A percentile compares a stretch with the other conserved stretches of the same genome.
Conservation (phyloP, 2,329 filamentous ascomycete genomes). For the Nigrospora osmanthi region DNA sequence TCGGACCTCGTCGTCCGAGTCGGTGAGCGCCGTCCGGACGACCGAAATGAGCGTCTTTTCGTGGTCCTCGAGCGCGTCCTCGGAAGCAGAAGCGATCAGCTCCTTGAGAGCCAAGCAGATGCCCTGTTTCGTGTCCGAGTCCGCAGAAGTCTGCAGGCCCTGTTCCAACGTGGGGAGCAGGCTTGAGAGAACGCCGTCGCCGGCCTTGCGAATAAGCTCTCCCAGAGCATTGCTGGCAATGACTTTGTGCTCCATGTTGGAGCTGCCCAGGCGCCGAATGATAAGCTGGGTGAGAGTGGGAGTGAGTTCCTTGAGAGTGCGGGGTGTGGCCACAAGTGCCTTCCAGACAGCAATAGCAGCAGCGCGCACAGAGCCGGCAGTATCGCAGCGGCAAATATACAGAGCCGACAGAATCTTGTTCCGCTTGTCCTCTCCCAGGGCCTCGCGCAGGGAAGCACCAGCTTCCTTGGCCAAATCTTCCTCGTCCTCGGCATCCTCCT, state of each 20-base stretch:
- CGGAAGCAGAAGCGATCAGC: conserved; percentile 80
- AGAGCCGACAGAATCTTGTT: conserved; percentile 96
- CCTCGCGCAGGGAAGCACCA: conserved; percentile 85
- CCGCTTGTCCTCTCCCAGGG: conserved; percentile 89
- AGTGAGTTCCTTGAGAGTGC: conserved; percentile 88
- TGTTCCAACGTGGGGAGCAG: conserved; percentile 88
- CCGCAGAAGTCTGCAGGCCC: conserved; percentile 78
- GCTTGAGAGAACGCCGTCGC: conserved; percentile 83
- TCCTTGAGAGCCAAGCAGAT: conserved; percentile 96
- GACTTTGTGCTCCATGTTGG: conserved; percentile 97
- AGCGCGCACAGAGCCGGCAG: conserved; percentile 79
- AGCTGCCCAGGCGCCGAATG: conserved; percentile 86
- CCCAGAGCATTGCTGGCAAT: conserved; percentile 96
- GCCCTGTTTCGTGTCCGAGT: conserved; percentile 90
- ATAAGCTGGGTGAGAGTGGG: conserved; percentile 92
- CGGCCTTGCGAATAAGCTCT: conserved; percentile 93
- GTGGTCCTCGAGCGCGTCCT: conserved; percentile 85
- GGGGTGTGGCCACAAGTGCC: conserved; percentile 84
- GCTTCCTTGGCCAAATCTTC: conserved; percentile 77
- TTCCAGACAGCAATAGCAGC: conserved; percentile 96
- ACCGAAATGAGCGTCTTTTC: conserved; percentile 94
- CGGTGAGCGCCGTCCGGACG: conserved; percentile 84
- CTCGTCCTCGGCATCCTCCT: conserved; percentile 66
- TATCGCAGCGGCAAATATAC: conserved; percentile 97
- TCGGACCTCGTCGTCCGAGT: conserved; percentile 80